Percentiles rank a stretch among this genome's conserved stretches.
phyloP scores from a whole-genome alignment of 75 land plant genomes.

The Sequoiadendron giganteum region DNA sequence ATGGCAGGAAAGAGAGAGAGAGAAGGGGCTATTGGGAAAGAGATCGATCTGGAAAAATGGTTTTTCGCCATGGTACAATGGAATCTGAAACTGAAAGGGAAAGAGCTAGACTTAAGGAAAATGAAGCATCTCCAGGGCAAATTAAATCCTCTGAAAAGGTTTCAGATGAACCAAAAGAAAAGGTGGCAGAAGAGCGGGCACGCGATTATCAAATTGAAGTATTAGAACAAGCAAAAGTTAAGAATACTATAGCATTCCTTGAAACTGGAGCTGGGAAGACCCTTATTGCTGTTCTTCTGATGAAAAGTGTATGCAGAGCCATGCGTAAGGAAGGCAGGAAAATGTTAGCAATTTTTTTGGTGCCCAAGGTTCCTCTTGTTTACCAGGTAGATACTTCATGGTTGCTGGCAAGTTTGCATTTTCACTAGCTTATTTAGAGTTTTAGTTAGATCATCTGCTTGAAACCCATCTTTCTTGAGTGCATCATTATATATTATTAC shows the following conservation, averaged over 20 bases:
- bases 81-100: constrained; percentile 44
- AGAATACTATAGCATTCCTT: constrained; percentile 96
- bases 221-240: constrained; percentile 87
- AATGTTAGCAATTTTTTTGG: constrained; percentile 93
- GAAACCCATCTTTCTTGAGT: background rate
- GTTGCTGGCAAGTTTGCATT: background rate
- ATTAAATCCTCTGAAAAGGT: constrained; percentile 22
- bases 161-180: constrained; percentile 46
- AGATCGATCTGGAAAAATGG: constrained; percentile 56
- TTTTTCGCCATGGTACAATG: constrained; percentile 49
- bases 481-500: background rate
- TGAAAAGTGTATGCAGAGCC: constrained; percentile 55
- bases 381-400: constrained; percentile 71
- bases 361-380: constrained; percentile 98
- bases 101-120: constrained; percentile 20
- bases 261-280: constrained; percentile 99
- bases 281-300: constrained; percentile 88
- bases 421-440: background rate
- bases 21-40: constrained; percentile 66
- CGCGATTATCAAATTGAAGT: constrained; percentile 94
- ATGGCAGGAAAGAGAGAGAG: constrained; percentile 34
- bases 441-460: background rate
- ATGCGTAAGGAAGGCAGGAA: constrained; percentile 67
- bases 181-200: constrained; percentile 73
- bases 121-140: constrained; percentile 16